Base-by-base conservation (phyloP, 164 flowering plant genomes). In the Nelumbo lutea region DNA sequence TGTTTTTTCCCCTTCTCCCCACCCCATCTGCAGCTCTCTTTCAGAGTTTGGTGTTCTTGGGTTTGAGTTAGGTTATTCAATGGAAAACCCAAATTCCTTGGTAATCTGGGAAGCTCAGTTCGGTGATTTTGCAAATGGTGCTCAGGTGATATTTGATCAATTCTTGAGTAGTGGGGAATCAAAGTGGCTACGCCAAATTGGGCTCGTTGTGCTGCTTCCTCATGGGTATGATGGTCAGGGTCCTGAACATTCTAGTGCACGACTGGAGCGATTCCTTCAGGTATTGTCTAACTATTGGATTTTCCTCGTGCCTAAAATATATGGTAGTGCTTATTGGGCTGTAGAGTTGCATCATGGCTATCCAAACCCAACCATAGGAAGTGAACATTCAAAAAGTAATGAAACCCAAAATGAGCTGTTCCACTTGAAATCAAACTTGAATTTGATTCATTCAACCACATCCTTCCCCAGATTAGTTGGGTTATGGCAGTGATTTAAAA, bases 201-300 rank as follows among this genome's bases (percentile, higher is more conserved):
- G 99, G 72, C 91, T 96, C 70, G 97, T 90, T 76, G 83, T 93
- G 70, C 71, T 96, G 59, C 95, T 96, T 74, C 98, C 99, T 72
- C 99, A 93, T 82, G 98, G 99, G 65, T 93, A 96, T 83, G 98
- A 90, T 82, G 99, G 99, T 14, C 99, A 96, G 76, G 96, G 99
- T 47, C 98, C 99, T 73, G 99, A 93, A 70, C 99, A 95, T 82
- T 90, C 97, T 60, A 95, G 99, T 86, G 90, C 94, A 61, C 76
- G 98, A 45, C 77, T 92, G 78, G 99, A 95, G 79, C 96, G 98
- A 14, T 93, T 83, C 79, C 96, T 96, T 74, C 98, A 93, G 96
- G 99, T 90, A 70, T 11, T 62, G 52, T 47, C 64, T 51, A 10
- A 6, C 40, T 10, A 44, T 39, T 13, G 43, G 14, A 42, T 27